These are phyloP conservation scores for Vicia villosa DNA, from an alignment of 306 rosid species.

Conservation along the genomic window DNA sequence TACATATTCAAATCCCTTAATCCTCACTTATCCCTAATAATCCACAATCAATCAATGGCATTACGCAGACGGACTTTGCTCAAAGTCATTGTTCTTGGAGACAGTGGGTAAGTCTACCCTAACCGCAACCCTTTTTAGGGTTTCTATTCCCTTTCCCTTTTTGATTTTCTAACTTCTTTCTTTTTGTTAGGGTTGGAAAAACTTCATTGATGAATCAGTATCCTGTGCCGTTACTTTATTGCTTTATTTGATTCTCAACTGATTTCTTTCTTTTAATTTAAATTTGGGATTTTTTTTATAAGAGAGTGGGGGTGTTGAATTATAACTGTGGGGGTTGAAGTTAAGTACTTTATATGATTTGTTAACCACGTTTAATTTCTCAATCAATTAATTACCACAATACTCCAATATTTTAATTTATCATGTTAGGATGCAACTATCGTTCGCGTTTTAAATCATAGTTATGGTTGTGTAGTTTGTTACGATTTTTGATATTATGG, in stretches of 20 bases:
- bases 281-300: background rate
- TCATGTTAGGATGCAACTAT: background rate
- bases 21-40: background rate
- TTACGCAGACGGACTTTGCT: conserved; percentile 84
- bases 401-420: too few species aligned
- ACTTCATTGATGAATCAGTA: conserved; percentile 97
- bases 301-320: background rate
- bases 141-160: background rate
- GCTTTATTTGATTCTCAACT: background rate
- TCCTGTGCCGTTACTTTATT: conserved; percentile 42
- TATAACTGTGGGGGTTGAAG: background rate
- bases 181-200: conserved; percentile 77
- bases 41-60: conserved; percentile 44
- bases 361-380: background rate
- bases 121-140: conserved; percentile 39
- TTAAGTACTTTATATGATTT: background rate
- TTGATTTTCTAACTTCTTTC: background rate
- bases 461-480: background rate
- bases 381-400: too few species aligned
- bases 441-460: background rate
- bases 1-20: background rate
- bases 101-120: conserved; percentile 64
- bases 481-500: background rate
- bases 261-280: background rate
- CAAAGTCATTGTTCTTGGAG: conserved; percentile 95